Evolutionary conservation across 2,329 filamentous ascomycete genomes (phyloP), one percentile per base, ranked within the genome.

Genomic region (Epichloe coenophiala): DNA sequence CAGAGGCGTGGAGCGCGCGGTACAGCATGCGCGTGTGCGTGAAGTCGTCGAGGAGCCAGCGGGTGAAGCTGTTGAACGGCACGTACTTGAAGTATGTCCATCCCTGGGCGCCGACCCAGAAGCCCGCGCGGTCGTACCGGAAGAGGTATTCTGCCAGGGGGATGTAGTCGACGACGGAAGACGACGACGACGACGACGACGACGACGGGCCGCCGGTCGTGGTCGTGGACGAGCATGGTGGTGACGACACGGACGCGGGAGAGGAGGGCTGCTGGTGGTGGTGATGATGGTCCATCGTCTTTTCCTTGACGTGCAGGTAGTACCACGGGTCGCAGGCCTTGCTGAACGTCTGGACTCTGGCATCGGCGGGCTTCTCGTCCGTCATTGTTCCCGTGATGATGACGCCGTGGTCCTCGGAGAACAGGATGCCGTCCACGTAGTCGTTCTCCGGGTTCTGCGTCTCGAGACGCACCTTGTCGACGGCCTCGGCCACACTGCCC

Each of bases 381-480:
- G 76, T 79, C 59, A 86, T 66, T 51, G 70, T 69, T 2, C 84
- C 84, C 5, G 77, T 78, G 63, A 86, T 74, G 54, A 88, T 67
- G n/a, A 84, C 79, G 27, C 83, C 83, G 56, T 78, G 76, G 55
- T 73, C 68, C 52, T 72, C 71, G 13, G 74, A 73, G 63, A 78
- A 88, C 51, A 86, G 65, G 48, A 88, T 87, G 21, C 83, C 84
- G 58, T 88, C 86, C 27, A 90, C 76, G 60, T 86, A 90, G 60
- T 88, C 84, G 56, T 76, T 76, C 41, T 63, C 66, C 9, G 64
- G 60, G 51, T 65, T 64, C 5, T 56, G 58, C 19, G 71, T 68
- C 60, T 74, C 74, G 47, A 73, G 66, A 43, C 71, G 64, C 19
- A 86, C 69, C 13, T 70, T 68, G 5, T 68, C 63, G 44, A 75